Evolutionary conservation across 1,284 basidiomycete genomes (phyloP).

Genomic region (Malassezia obtusa): DNA sequence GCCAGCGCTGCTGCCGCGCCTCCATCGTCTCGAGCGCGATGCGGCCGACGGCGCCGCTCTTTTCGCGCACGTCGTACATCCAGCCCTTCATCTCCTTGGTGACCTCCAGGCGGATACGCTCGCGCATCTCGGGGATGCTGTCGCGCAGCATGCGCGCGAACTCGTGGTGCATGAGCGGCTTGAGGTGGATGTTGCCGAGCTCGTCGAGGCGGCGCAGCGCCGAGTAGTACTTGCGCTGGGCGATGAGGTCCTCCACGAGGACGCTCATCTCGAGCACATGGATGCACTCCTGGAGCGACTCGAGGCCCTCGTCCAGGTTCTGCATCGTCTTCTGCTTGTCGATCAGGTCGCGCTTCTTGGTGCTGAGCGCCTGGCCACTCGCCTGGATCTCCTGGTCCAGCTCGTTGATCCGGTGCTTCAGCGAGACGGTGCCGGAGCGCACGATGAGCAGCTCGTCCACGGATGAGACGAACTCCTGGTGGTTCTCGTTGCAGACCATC

Average conservation of each 20-base stretch:
- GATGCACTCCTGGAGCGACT: conserved; percentile 81
- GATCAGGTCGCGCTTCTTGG: conserved; percentile 50
- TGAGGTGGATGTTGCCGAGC: conserved; percentile 78
- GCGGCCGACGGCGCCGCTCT: conserved; percentile 73
- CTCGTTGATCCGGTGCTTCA: conserved; percentile 54
- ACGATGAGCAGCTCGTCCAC: conserved; percentile 91
- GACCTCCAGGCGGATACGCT: conserved; percentile 82
- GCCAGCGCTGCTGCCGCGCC: conserved; percentile 71
- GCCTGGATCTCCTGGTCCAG: conserved; percentile 55
- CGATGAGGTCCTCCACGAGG: conserved; percentile 82
- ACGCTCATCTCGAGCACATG: conserved; percentile 89
- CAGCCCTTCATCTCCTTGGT: conserved; percentile 92
- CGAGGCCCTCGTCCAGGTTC: conserved; percentile 91
- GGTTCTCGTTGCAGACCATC: conserved; percentile 85
- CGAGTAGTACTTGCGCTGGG: conserved; percentile 83
- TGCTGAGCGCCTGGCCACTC: conserved; percentile 31
- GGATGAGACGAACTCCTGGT: conserved; percentile 93
- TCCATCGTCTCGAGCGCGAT: conserved; percentile 88
- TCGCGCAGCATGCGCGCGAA: conserved; percentile 85
- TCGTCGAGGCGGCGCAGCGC: conserved; percentile 56
- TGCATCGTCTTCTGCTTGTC: conserved; percentile 82
- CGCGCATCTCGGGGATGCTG: conserved; percentile 76
- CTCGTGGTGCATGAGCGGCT: conserved; percentile 71
- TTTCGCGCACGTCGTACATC: conserved; percentile 87
- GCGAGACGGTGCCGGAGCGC: conserved; percentile 59